A percentile compares a stretch with the other conserved stretches of the same genome.
Evolutionary conservation across 192 early-diverging fungal species (phyloP).

Genomic region (Powellomyces hirtus): DNA sequence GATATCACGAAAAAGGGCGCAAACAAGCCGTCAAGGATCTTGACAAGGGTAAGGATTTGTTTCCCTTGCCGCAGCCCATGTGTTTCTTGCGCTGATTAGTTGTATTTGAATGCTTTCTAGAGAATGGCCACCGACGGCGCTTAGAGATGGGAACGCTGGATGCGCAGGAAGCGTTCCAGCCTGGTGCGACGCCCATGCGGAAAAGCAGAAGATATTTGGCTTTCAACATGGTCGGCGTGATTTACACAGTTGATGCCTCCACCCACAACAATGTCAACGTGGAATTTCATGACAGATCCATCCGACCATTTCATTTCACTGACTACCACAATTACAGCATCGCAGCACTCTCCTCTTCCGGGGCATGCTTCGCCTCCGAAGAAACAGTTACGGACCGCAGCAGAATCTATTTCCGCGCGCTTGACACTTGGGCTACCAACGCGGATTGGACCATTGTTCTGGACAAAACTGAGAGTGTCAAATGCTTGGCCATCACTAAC

Average conservation of each 20-base stretch:
- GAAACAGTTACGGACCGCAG: constrained; percentile 47
- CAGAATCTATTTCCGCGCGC: constrained; percentile 69
- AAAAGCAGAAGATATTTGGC: constrained; percentile 43
- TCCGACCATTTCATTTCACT: constrained; percentile 77
- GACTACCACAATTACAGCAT: constrained; percentile 77
- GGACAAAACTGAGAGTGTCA: constrained; percentile 66
- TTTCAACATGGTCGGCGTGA: constrained; percentile 82
- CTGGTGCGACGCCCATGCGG: constrained; percentile 71
- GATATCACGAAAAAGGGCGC: constrained; percentile 33
- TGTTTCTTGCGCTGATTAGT: too few species aligned
- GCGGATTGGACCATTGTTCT: constrained; percentile 76
- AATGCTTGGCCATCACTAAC: constrained; percentile 54
- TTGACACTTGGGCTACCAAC: constrained; percentile 68
- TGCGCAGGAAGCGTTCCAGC: constrained; percentile 74
- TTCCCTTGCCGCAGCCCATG: not conserved
- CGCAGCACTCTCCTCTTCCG: constrained; percentile 66
- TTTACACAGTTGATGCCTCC: constrained; percentile 65
- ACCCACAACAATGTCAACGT: constrained; percentile 78
- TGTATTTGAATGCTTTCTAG: too few species aligned
- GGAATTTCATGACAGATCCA: constrained; percentile 83
- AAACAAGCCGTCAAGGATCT: constrained; percentile 16
- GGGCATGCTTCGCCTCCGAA: constrained; percentile 71
- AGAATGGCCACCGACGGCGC: too few species aligned
- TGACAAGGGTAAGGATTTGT: not conserved
- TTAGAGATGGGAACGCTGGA: constrained; percentile 15